Evolutionary conservation across 768 basidiomycete genomes (phyloP), one percentile per base, ranked within the genome.

Genomic region (Lactarius akahatsu): DNA sequence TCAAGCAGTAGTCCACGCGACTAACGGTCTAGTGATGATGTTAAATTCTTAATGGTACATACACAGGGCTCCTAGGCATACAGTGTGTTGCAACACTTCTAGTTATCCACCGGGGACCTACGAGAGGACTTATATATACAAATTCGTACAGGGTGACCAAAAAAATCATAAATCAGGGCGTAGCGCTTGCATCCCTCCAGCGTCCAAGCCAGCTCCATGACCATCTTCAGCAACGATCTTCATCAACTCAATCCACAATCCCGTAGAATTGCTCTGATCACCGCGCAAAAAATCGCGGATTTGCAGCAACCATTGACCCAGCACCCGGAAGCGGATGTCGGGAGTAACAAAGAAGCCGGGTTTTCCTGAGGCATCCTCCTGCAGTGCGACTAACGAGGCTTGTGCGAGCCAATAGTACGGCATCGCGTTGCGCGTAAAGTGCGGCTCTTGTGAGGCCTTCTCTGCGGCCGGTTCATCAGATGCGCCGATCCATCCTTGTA

Each of bases 351-450:
- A 65, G 16, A 61, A 54, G 18, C 57, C 72, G 70, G 58, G 69
- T 75, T 50, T 57, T 13, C 66, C 32, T 8, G 67, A 80, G 78
- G 79, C 60, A n/a, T 77, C 79, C 52, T 82, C 80, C 68, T 83
- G 81, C 61, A 79, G 73, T 18, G 79, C 80, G 50, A 80, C 67
- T 36, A 83, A 72, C 7, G 82, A 78, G 36, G 82, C 77, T 69
- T 84, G 79, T 11, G 80, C 83, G 11, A 86, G 79, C 84, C 83
- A 85, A 66, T 83, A 85, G 72, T 83, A 83, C 2, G 83, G 83
- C 20, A 83, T 71, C 8, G 78, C 80, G 36, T 72, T 71, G 18
- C 57, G 66, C 16, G 61, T 64, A 30, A 72, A 70, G 26, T 28
- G 65, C 30, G 67, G 58, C 43, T 66, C 68, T 23, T 62, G 55